These are phyloP conservation scores for Cnidoscolus chayamansa DNA, from an alignment of 441 rosid genomes.

Conservation along the genomic window DNA sequence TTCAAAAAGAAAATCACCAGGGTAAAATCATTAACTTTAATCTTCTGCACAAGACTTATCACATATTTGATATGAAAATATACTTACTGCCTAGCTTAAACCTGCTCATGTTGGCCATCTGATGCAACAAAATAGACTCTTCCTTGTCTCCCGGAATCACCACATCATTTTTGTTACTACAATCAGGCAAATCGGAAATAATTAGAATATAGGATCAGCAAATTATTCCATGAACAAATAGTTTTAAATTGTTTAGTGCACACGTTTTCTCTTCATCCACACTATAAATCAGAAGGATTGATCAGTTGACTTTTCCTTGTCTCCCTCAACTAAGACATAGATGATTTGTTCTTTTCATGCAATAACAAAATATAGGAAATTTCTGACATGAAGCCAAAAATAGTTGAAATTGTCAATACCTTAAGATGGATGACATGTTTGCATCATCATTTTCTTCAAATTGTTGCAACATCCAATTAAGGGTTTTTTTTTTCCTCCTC, in stretches of 20 bases:
- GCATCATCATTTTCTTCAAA: neutral
- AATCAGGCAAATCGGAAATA: neutral
- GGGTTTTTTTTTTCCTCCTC: neutral
- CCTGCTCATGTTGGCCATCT: neutral
- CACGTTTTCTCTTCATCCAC: neutral
- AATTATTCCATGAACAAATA: neutral
- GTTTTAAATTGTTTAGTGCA: neutral
- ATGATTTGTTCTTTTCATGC: neutral
- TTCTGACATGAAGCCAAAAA: neutral
- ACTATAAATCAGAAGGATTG: neutral
- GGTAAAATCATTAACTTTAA: neutral
- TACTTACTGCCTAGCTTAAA: neutral
- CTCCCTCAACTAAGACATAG: neutral
- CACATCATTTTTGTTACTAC: neutral
- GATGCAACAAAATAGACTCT: neutral
- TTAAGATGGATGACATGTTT: no score
- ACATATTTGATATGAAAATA: neutral
- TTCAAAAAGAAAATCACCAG: no score
- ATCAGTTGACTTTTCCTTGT: neutral
- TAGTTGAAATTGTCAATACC: neutral
- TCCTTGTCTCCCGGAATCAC: slow-evolving; percentile 9
- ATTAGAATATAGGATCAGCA: neutral
- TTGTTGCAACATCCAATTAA: neutral
- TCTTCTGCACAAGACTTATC: neutral
- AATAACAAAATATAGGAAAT: neutral